phyloP scores from a whole-genome alignment of 2,329 filamentous ascomycete species.

The Hymenoscyphus linearis region DNA sequence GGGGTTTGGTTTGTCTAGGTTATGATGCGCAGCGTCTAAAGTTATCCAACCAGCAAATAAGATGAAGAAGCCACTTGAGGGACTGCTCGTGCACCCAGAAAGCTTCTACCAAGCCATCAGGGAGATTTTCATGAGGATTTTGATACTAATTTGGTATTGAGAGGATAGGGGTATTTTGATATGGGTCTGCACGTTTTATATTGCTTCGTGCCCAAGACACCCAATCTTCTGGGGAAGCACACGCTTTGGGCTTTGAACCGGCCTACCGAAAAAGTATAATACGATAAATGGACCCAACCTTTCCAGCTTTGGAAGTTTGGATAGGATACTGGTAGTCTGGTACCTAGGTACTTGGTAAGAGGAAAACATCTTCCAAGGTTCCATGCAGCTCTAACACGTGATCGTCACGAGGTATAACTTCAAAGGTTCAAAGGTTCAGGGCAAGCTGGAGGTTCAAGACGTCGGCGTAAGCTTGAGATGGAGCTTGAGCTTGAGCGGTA shows the following conservation, averaged over 20 bases:
- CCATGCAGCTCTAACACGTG: not conserved
- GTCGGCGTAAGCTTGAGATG: not conserved
- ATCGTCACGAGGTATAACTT: not conserved
- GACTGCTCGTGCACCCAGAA: slow-evolving; percentile 19
- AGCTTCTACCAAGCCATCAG: slow-evolving; percentile 15
- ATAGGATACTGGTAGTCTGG: too few species aligned
- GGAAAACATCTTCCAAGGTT: not conserved
- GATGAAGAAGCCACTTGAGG: slow-evolving; percentile 23
- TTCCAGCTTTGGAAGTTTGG: not conserved
- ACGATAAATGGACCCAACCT: not conserved
- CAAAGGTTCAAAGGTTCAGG: too few species aligned
- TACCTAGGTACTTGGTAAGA: too few species aligned
- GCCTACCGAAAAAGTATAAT: slow-evolving; percentile 1
- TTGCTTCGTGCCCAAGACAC: not conserved
- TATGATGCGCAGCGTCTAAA: slow-evolving; percentile 13
- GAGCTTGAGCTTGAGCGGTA: not conserved
- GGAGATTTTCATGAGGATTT: slow-evolving; percentile 5
- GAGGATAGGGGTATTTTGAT: too few species aligned
- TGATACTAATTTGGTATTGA: not conserved
- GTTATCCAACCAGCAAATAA: slow-evolving; percentile 23
- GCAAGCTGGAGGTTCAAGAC: too few species aligned
- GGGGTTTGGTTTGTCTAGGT: slow-evolving; percentile 9
- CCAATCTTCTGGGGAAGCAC: not conserved
- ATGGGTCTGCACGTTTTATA: not conserved
- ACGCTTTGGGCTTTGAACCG: too few species aligned